Evolutionary conservation across 768 basidiomycete species (phyloP).

Genomic region (Tylopilus intermedius): DNA sequence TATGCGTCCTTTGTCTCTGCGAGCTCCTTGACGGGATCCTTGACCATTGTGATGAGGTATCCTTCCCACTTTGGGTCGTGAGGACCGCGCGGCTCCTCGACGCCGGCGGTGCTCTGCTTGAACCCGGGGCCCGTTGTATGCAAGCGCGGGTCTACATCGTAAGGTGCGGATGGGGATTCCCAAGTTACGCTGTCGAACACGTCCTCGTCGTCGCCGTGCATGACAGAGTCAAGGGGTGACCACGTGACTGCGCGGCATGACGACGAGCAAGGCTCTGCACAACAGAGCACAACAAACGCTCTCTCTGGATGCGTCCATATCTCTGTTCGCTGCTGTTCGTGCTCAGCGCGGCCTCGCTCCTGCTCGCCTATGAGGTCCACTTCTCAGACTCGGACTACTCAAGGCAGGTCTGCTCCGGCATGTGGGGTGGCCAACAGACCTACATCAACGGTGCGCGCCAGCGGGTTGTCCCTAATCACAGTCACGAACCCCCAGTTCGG

Average conservation of each 20-base stretch:
- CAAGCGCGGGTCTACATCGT: conserved; percentile 40
- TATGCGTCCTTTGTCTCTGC: conserved; percentile 97
- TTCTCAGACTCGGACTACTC: conserved; percentile 76
- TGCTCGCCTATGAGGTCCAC: conserved; percentile 54
- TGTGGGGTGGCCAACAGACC: conserved; percentile 79
- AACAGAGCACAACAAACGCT: conserved; percentile 27
- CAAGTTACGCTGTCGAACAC: conserved; percentile 90
- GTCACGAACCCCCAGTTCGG: conserved; percentile 15
- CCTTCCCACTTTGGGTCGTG: conserved; percentile 91
- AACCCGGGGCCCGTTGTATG: conserved; percentile 65
- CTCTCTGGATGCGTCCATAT: conserved; percentile 26
- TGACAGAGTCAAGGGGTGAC: conserved; percentile 24
- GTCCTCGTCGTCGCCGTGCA: conserved; percentile 86
- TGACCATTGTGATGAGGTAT: conserved; percentile 73
- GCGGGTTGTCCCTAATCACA: background rate
- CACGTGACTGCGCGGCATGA: conserved; percentile 24
- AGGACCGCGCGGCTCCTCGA: conserved; percentile 59
- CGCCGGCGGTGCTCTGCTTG: conserved; percentile 70
- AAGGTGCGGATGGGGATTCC: conserved; percentile 68
- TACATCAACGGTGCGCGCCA: conserved; percentile 72
- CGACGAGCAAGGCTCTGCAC: conserved; percentile 1
- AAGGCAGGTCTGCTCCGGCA: conserved; percentile 90
- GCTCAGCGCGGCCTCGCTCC: conserved; percentile 33
- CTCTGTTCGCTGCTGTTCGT: conserved; percentile 18
- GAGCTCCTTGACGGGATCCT: conserved; percentile 92